Evolutionary conservation across 345 rosid species (phyloP), one percentile per base, ranked within the genome.

Genomic region (Atalantia buxifolia): DNA sequence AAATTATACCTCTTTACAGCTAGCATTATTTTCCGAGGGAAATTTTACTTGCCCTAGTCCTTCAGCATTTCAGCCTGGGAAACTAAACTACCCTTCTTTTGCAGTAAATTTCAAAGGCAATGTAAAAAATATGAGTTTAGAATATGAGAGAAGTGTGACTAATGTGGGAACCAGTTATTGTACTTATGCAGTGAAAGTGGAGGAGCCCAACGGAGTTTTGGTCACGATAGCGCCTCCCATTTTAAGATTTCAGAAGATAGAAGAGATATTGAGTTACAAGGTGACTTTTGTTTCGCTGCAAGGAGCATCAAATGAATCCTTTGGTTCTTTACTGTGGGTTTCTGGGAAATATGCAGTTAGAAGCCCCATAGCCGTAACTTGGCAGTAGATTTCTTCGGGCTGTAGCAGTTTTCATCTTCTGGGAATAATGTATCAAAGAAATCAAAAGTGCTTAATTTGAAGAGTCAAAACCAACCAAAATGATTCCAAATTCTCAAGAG

Each of bases 341-440:
- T 90, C 88, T 18, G 90, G 89, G 22, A 85, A 67, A 40, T 79
- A 87, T 67, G 73, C 6, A 19, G 94, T 93, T 42, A 87, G 91
- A 83, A 93, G 95, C 76, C 92, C 97, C 14, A 66, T 93, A 4
- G 94, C 93, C 1, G 92, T 85, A 21, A 80, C 90, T n/a, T 94
- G 97, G 95, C 31, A 36, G 19, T 67, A 76, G 35, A 18, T 40
- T 60, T 38, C 25, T 60, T 64, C 10, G 2, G n/a, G 16, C 42
- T 56, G 42, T 22, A 9, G 57, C 59, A 2, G 21, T 48, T 63
- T 28, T 9, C 14, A 19, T 7, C 9, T 1, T 7, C 24, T 1
- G 19, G 10, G 24, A 61, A 12, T 2, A 53, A 8, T 30, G 31
- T 28, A 53, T 27, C 38, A 48, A 63, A 13, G 22, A 2, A 31